These are phyloP conservation scores for Talaromyces trachyspermus DNA, from an alignment of 495 filamentous ascomycete species.

Conservation along the genomic window DNA sequence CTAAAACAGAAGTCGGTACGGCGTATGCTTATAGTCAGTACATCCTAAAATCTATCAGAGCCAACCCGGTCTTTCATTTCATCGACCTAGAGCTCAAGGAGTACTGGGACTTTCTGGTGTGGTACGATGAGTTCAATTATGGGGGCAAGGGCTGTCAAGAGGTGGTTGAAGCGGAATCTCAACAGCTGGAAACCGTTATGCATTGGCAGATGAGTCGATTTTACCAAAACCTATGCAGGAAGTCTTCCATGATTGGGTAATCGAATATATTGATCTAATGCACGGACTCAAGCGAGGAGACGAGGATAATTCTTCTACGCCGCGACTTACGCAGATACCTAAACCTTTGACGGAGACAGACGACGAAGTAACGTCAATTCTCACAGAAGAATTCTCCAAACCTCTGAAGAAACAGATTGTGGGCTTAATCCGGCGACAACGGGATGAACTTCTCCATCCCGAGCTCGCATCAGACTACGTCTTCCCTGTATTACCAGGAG, in stretches of 20 bases:
- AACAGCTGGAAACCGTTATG: conserved; percentile 90
- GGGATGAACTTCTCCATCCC: conserved; percentile 82
- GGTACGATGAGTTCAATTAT: conserved; percentile 99
- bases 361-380: conserved; percentile 49
- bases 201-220: conserved; percentile 95
- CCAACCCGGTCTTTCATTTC: conserved; percentile 93
- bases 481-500: conserved; percentile 80
- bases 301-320: conserved; percentile 44
- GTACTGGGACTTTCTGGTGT: conserved; percentile 99
- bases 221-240: conserved; percentile 73
- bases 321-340: conserved; percentile 69
- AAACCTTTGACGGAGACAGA: conserved; percentile 42
- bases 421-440: conserved; percentile 69
- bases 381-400: conserved; percentile 74
- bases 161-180: conserved; percentile 74
- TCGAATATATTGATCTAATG: conserved; percentile 95
- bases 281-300: conserved; percentile 68
- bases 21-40: conserved; percentile 96
- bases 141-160: conserved; percentile 86
- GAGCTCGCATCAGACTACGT: conserved; percentile 79
- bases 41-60: conserved; percentile 91
- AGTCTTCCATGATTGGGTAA: conserved; percentile 84
- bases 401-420: conserved; percentile 84
- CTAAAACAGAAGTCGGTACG: conserved; percentile 93
- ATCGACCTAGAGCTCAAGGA: conserved; percentile 96